Evolutionary conservation across 1,284 basidiomycete genomes (phyloP).

Genomic region (Grifola frondosa): DNA sequence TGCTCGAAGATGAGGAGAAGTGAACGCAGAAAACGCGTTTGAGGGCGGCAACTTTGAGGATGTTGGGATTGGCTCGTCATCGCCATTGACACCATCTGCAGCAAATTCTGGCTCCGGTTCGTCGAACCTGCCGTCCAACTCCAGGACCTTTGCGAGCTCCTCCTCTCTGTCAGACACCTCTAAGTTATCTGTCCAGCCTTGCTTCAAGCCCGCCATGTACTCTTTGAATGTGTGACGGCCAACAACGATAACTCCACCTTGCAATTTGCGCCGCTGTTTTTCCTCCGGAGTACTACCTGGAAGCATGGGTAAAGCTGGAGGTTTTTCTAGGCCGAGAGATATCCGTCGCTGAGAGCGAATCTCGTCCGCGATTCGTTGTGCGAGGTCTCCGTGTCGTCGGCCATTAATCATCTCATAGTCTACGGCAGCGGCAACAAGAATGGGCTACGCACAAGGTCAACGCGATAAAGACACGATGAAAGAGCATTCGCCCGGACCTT

Average conservation of each 20-base stretch:
- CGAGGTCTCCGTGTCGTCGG: slow-evolving; percentile 84
- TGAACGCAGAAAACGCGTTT: slow-evolving; percentile 44
- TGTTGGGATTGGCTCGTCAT: slow-evolving; percentile 41
- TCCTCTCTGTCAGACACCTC: slow-evolving; percentile 77
- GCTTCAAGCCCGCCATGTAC: slow-evolving; percentile 83
- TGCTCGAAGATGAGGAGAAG: slow-evolving; percentile 22
- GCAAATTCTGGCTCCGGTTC: slow-evolving; percentile 45
- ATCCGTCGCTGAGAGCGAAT: slow-evolving; percentile 66
- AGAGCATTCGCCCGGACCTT: slow-evolving; percentile 63
- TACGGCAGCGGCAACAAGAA: slow-evolving; percentile 90
- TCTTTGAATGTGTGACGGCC: slow-evolving; percentile 94
- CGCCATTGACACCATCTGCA: slow-evolving; percentile 23
- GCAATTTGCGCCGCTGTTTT: slow-evolving; percentile 62
- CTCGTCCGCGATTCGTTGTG: slow-evolving; percentile 71
- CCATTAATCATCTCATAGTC: slow-evolving; percentile 88
- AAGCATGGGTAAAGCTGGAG: slow-evolving; percentile 44
- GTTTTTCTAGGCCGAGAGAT: slow-evolving; percentile 60
- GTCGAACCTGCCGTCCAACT: slow-evolving; percentile 78
- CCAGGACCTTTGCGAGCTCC: slow-evolving; percentile 65
- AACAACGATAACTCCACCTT: slow-evolving; percentile 85
- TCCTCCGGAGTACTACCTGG: slow-evolving; percentile 61
- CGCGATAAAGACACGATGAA: slow-evolving; percentile 8
- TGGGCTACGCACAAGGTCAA: slow-evolving; percentile 58
- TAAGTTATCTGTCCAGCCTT: slow-evolving; percentile 83
- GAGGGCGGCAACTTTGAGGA: slow-evolving; percentile 41